phyloP scores from a whole-genome alignment of 2,329 filamentous ascomycete genomes.

The Pezicula radicicola region DNA sequence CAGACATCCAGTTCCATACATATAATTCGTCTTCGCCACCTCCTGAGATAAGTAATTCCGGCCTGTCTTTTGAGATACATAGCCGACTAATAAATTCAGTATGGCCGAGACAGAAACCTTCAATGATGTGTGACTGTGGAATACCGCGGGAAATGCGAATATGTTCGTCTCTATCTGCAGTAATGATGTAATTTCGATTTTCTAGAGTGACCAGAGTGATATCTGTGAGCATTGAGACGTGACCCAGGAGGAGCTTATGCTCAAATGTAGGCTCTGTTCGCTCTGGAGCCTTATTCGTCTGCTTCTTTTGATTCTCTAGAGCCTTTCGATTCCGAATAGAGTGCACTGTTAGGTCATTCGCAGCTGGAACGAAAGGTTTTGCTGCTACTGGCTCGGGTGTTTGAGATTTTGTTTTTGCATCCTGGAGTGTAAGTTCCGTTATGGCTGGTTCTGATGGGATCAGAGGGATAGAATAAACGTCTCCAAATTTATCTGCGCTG shows the following conservation, averaged over 20 bases:
- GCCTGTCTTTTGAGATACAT: conserved; percentile 54
- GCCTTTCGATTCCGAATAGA: conserved; percentile 60
- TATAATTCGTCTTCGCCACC: conserved; percentile 79
- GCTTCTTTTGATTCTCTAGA: conserved; percentile 54
- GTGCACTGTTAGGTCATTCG: conserved; percentile 60
- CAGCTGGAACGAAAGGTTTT: conserved; percentile 43
- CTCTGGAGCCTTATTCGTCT: conserved; percentile 30
- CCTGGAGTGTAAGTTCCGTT: conserved; percentile 11
- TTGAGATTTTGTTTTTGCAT: conserved; percentile 13
- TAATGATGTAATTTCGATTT: conserved; percentile 57
- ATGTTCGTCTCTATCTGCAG: conserved; percentile 73
- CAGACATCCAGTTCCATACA: conserved; percentile 73
- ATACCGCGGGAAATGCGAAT: conserved; percentile 81
- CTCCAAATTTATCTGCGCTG: conserved; percentile 91
- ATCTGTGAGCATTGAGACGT: conserved; percentile 92
- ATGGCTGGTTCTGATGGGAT: conserved; percentile 31
- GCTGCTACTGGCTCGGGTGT: conserved; percentile 21
- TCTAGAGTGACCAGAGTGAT: conserved; percentile 56
- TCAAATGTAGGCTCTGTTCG: conserved; percentile 55
- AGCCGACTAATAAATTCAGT: conserved; percentile 79
- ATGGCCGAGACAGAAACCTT: conserved; percentile 87
- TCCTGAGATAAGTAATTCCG: conserved; percentile 73
- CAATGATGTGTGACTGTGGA: conserved; percentile 84
- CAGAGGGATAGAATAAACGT: conserved; percentile 87
- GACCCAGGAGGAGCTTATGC: conserved; percentile 77